Evolutionary conservation across 2,329 filamentous ascomycete species (phyloP).

Genomic region (Paecilomyces fulvus): DNA sequence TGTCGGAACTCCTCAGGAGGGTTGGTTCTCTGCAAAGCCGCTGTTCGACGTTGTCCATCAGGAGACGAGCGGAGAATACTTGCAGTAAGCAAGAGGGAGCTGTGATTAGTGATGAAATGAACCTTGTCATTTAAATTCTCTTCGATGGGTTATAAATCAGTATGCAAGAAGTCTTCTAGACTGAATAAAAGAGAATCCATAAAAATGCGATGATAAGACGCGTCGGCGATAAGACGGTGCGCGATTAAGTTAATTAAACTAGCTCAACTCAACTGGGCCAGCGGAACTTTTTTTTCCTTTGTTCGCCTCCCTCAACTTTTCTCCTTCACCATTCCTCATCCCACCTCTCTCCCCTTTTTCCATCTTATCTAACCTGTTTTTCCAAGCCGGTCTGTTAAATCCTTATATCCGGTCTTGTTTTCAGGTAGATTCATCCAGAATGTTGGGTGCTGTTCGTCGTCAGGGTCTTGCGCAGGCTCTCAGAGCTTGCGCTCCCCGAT

Average conservation of each 20-base stretch:
- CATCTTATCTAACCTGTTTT: neutral
- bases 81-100: too few species aligned
- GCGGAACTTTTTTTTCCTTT: neutral
- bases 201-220: neutral
- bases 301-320: neutral
- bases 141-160: too few species aligned
- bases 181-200: neutral
- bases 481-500: constrained; percentile 23
- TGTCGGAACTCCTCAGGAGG: constrained; percentile 52
- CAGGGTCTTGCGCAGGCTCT: constrained; percentile 29
- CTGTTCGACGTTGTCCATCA: constrained; percentile 61
- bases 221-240: neutral
- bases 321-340: neutral
- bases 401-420: neutral
- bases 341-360: neutral
- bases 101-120: neutral
- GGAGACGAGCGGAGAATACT: constrained; percentile 50
- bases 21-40: constrained; percentile 65
- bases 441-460: constrained; percentile 33
- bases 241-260: neutral
- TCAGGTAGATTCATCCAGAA: constrained; percentile 8
- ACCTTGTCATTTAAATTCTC: too few species aligned
- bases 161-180: too few species aligned
- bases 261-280: neutral
- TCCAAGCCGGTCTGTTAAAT: neutral